phyloP scores from a whole-genome alignment of 345 rosid species.

The Eucalyptus lansdowneana region DNA sequence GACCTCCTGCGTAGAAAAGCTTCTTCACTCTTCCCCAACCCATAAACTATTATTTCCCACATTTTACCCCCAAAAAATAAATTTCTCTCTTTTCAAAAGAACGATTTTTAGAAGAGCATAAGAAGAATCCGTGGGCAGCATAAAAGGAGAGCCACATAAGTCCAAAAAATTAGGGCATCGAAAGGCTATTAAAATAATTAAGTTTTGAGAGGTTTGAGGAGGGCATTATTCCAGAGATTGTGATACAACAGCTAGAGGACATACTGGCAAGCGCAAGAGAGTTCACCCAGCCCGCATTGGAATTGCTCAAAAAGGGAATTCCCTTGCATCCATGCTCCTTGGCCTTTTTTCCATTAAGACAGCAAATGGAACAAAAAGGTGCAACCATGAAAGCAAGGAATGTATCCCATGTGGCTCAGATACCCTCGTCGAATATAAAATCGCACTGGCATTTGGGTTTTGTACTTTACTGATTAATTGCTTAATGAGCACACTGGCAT shows the following conservation, averaged over 20 bases:
- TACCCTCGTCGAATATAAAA: not conserved
- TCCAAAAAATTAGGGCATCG: constrained; percentile 9
- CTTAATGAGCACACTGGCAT: not conserved
- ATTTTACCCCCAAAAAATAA: not conserved
- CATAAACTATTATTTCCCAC: not conserved
- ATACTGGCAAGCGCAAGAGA: constrained; percentile 1
- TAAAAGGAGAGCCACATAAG: constrained; percentile 28
- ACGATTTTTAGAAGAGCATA: constrained; percentile 3
- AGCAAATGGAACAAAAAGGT: constrained; percentile 19
- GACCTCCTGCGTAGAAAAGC: constrained; percentile 1
- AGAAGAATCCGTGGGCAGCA: constrained; percentile 52
- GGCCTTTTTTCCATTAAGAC: constrained; percentile 14
- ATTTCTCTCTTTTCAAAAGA: not conserved
- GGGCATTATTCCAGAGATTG: constrained; percentile 26
- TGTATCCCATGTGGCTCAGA: constrained; percentile 36
- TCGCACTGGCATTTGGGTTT: no score
- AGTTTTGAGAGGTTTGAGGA: constrained; percentile 26
- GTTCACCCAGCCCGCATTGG: constrained; percentile 7
- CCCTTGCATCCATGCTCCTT: constrained; percentile 19
- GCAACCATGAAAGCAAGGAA: constrained; percentile 24
- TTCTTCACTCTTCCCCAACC: not conserved
- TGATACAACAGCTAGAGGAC: constrained; percentile 53
- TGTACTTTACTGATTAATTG: not conserved
- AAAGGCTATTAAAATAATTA: not conserved
- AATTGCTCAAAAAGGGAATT: constrained; percentile 25